phyloP scores from a whole-genome alignment of 176 grass and related monocot species.

The Avena sativa region DNA sequence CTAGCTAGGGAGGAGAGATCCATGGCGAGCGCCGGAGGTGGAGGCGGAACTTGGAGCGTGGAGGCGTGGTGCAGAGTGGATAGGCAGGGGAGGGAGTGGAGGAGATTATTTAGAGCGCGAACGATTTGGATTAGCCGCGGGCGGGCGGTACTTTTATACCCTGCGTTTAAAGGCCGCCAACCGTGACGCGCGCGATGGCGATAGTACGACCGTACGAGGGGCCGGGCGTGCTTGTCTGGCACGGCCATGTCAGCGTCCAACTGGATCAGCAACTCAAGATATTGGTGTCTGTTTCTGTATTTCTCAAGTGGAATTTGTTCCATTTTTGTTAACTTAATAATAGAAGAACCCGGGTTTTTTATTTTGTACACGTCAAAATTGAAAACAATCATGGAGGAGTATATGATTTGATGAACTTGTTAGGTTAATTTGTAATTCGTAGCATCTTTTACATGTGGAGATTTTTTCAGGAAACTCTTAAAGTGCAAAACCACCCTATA shows the following conservation, averaged over 20 bases:
- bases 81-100: slow-evolving; percentile 23
- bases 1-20: slow-evolving; percentile 32
- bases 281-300: not conserved
- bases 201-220: slow-evolving; percentile 13
- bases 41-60: not conserved
- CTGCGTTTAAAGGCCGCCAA: not conserved
- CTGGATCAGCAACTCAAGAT: not conserved
- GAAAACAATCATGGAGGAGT: no score
- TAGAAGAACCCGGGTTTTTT: no score
- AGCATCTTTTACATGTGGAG: no score
- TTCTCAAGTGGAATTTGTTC: not conserved
- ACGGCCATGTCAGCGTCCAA: slow-evolving; percentile 12
- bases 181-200: slow-evolving; percentile 37
- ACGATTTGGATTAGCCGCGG: slow-evolving; percentile 33
- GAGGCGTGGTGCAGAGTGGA: slow-evolving; percentile 27
- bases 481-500: no score
- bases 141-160: slow-evolving; percentile 15
- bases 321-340: no score
- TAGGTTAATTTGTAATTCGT: no score
- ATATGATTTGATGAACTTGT: no score
- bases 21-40: not conserved
- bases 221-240: not conserved
- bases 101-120: slow-evolving; percentile 24
- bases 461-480: no score
- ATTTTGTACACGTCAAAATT: no score